These are phyloP conservation scores for Ophiostoma populinum DNA, from an alignment of 2,329 filamentous ascomycete genomes.

Conservation along the genomic window DNA sequence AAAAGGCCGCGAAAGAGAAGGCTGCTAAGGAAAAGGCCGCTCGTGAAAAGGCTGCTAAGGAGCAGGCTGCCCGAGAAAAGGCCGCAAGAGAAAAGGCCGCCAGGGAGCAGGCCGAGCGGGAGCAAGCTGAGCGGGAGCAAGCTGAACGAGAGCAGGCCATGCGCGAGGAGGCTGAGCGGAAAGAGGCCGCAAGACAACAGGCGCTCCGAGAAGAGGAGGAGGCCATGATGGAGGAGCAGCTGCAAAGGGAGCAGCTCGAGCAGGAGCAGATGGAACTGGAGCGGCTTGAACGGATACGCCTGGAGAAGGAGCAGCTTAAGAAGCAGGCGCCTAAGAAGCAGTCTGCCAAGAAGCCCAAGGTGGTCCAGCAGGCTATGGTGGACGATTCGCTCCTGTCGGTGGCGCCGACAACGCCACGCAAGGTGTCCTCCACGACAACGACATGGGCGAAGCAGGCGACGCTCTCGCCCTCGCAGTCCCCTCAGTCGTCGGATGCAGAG, in stretches of 20 bases:
- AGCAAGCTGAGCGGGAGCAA: background rate
- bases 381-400: background rate
- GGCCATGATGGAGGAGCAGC: background rate
- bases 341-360: background rate
- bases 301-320: background rate
- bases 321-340: constrained; percentile 2
- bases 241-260: background rate
- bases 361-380: background rate
- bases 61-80: background rate
- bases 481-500: constrained; percentile 64
- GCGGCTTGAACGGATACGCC: background rate
- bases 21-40: background rate
- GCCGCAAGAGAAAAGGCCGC: background rate
- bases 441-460: constrained; percentile 34
- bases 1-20: background rate
- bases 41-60: background rate
- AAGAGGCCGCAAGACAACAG: background rate
- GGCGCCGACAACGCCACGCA: constrained; percentile 23
- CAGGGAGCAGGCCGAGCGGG: background rate
- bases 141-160: background rate
- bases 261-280: background rate
- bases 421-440: constrained; percentile 26
- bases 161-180: background rate
- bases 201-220: background rate
- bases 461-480: constrained; percentile 47